These are phyloP conservation scores for Neocatenulostroma microsporum DNA, from an alignment of 2,329 filamentous ascomycete species.

Conservation along the genomic window DNA sequence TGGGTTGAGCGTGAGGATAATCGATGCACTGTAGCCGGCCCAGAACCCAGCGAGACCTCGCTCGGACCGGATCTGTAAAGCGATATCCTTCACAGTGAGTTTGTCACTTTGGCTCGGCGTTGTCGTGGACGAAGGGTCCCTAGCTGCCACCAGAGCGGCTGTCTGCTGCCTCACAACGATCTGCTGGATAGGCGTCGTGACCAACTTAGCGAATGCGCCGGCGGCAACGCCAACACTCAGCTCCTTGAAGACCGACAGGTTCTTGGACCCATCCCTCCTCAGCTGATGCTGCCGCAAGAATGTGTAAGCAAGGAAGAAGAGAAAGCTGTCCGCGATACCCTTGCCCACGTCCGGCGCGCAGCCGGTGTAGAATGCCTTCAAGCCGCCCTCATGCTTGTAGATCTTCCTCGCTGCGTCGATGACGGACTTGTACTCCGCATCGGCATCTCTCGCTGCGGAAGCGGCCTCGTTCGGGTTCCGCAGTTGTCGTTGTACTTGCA, in stretches of 20 bases:
- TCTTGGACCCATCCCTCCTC: slow-evolving; percentile 29
- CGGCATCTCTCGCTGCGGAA: slow-evolving; percentile 26
- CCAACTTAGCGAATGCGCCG: slow-evolving; percentile 64
- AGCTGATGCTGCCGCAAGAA: slow-evolving; percentile 43
- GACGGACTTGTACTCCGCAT: slow-evolving; percentile 54
- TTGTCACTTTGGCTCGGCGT: slow-evolving; percentile 20
- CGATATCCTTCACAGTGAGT: slow-evolving; percentile 48
- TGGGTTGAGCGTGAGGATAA: slow-evolving; percentile 77
- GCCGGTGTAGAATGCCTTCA: slow-evolving; percentile 57
- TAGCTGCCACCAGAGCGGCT: slow-evolving; percentile 44
- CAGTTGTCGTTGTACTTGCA: slow-evolving; percentile 67
- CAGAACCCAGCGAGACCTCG: slow-evolving; percentile 71
- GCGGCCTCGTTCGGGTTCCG: slow-evolving; percentile 31
- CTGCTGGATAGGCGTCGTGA: slow-evolving; percentile 74
- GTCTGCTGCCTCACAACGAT: slow-evolving; percentile 78
- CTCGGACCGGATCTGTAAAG: slow-evolving; percentile 56
- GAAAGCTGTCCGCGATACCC: slow-evolving; percentile 60
- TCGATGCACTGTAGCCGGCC: slow-evolving; percentile 75
- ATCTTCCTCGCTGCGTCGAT: slow-evolving; percentile 65
- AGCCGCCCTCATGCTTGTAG: slow-evolving; percentile 61
- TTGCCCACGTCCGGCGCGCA: slow-evolving; percentile 38
- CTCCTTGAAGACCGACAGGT: slow-evolving; percentile 60
- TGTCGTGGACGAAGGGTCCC: slow-evolving; percentile 28
- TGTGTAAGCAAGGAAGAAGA: slow-evolving; percentile 79
- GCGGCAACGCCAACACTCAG: slow-evolving; percentile 65